A percentile compares a stretch with the other conserved stretches of the same genome.
Conservation (phyloP, 192 early-diverging fungal genomes). For the Backusella liffmaniae region DNA sequence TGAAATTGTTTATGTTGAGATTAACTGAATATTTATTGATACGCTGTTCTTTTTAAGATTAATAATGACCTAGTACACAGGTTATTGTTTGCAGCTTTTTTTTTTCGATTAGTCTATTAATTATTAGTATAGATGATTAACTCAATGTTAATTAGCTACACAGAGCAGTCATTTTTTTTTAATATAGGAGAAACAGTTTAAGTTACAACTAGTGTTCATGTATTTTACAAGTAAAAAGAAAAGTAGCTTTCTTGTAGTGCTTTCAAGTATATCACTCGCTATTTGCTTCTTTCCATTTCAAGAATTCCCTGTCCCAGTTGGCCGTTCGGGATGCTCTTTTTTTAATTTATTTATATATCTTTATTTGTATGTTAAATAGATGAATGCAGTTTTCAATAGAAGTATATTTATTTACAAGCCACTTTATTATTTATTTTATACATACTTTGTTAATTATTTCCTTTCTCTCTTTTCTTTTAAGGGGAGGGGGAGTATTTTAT, state of each 20-base stretch:
- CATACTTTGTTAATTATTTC: conserved; percentile 4
- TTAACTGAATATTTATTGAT: neutral
- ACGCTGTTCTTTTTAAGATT: neutral
- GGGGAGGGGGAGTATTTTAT: neutral
- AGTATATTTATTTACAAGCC: conserved; percentile 4
- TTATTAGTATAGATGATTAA: neutral
- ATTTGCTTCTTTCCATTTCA: neutral
- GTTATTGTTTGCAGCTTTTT: neutral
- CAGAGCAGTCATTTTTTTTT: neutral
- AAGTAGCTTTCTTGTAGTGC: neutral
- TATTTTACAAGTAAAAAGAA: neutral
- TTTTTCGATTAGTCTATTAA: neutral
- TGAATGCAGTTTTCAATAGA: neutral
- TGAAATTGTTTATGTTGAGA: neutral
- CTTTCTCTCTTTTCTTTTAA: conserved; percentile 1
- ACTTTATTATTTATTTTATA: conserved; percentile 10
- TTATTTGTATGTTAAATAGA: neutral
- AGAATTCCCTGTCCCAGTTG: neutral
- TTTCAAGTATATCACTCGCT: neutral
- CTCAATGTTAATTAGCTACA: neutral
- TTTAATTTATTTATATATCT: neutral
- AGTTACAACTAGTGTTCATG: neutral
- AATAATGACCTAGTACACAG: neutral
- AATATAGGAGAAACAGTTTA: neutral
- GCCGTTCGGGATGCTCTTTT: neutral